A percentile compares a stretch with the other conserved stretches of the same genome.
Conservation (phyloP, 2,329 filamentous ascomycete species). For the Pyricularia pennisetigena region DNA sequence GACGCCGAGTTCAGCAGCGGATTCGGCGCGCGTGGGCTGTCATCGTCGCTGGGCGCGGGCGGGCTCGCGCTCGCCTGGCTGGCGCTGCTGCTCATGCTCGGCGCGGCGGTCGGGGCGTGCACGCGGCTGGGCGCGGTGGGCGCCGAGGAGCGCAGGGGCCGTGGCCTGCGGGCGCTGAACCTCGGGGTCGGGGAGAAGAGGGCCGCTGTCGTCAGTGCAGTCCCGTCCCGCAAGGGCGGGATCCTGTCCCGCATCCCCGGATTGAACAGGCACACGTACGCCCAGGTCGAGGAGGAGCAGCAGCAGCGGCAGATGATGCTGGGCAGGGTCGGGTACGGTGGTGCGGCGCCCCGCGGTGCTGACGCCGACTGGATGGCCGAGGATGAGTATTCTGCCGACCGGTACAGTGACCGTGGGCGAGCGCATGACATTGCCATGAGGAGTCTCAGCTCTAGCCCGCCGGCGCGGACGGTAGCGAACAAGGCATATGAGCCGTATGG, state of each 20-base stretch:
- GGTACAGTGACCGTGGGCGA: background rate
- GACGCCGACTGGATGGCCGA: conserved; percentile 6
- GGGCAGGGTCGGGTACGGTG: background rate
- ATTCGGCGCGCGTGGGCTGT: conserved; percentile 16
- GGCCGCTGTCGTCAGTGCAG: background rate
- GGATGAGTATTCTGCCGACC: conserved; percentile 1
- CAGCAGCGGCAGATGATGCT: conserved; percentile 3
- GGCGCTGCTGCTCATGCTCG: conserved; percentile 11
- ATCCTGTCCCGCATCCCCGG: conserved; percentile 15
- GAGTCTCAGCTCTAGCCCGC: background rate
- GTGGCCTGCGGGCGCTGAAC: background rate
- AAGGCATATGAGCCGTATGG: conserved; percentile 6
- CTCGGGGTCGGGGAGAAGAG: background rate
- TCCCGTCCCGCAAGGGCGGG: background rate
- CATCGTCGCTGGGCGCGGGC: conserved; percentile 11
- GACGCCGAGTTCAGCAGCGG: conserved; percentile 16
- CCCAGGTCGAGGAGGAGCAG: conserved; percentile 19
- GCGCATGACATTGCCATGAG: background rate
- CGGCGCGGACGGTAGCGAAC: background rate
- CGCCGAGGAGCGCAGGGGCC: background rate
- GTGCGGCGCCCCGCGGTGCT: background rate
- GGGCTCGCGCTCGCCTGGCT: conserved; percentile 18
- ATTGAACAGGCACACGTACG: conserved; percentile 19
- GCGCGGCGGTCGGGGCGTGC: conserved; percentile 12
- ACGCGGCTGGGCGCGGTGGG: conserved; percentile 8